Evolutionary conservation across 768 basidiomycete species (phyloP), one percentile per base, ranked within the genome.

Genomic region (Amanita jacksonii): DNA sequence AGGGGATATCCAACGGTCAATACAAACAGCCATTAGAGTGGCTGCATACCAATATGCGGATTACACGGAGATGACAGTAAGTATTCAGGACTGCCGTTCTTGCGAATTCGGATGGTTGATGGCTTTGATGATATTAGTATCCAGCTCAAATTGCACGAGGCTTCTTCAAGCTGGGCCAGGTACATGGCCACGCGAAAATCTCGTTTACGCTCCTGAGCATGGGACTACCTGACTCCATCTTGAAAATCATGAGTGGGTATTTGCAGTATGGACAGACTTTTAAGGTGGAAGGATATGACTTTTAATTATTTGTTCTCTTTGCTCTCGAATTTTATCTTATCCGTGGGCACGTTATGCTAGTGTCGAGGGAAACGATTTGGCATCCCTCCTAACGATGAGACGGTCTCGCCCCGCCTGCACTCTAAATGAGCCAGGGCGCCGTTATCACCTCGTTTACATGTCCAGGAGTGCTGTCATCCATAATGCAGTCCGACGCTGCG

Each of bases 121-220:
- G 7, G 27, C 27, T 6, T 28, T 12, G 12, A 6, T 28, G 27
- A n/a, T 27, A 15, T 4, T 50, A 92, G 82, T 96, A 86, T 58
- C 93, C 93, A 8, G 92, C 90, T 4, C 76, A 83, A 54, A 89
- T 97, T 36, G 89, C 92, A 0, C 79, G 84, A 25, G 78, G 83
- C 47, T 80, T 98, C 54, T 97, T 88, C 78, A 94, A 93, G 62
- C 74, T 99, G 5, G 90, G 92, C 5, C 84, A 84, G 60, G 77
- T 86, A 30, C 91, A 98, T 51, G 96, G 96, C 0, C 85, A 91
- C 53, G 85, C 81, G 49, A 98, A 98, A 66, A 91, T 98, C 49
- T 77, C 82, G 41, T 96, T 89, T 58, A 93, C 93, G 5, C 64
- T 99, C 20, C 63, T 96, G 43, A 94, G 91, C 57, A 93, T 96